Conservation (phyloP, 176 grass and related monocot genomes). For the Avena sativa region DNA sequence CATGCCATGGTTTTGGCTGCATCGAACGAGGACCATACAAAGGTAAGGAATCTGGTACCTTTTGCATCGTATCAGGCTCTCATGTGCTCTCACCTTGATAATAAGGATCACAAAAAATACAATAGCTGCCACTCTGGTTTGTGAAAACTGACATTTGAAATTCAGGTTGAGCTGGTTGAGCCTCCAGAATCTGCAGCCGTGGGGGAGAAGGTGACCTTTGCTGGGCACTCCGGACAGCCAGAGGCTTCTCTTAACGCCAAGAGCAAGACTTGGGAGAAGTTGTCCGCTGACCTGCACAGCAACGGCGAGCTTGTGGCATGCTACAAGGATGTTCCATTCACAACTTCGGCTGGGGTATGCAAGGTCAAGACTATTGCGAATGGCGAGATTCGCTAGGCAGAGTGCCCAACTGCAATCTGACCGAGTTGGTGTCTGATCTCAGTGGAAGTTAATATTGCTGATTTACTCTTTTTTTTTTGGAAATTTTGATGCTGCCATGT, state of each 20-base stretch:
- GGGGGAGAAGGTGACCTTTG: conserved; percentile 74
- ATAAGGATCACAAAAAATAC: neutral
- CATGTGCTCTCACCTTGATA: neutral
- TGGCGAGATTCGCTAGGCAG: conserved; percentile 69
- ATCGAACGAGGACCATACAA: conserved; percentile 83
- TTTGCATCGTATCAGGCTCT: neutral
- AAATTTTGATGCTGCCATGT: conserved; percentile 10
- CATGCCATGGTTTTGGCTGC: conserved; percentile 98
- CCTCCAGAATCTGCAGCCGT: conserved; percentile 67
- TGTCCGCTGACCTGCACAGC: conserved; percentile 73
- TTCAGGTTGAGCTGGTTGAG: conserved; percentile 85
- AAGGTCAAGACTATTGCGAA: conserved; percentile 72
- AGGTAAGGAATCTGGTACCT: conserved; percentile 49
- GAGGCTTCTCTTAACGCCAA: conserved; percentile 62
- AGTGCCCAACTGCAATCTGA: neutral
- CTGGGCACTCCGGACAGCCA: conserved; percentile 70
- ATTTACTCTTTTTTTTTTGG: neutral
- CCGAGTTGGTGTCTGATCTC: neutral
- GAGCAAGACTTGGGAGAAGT: conserved; percentile 83
- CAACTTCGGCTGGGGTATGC: conserved; percentile 73
- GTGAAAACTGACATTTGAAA: conserved; percentile 17
- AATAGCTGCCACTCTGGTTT: neutral
- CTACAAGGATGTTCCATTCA: conserved; percentile 78
- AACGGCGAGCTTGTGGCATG: conserved; percentile 70
- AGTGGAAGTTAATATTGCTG: conserved; percentile 8